These are phyloP conservation scores for Harringtonia aguacate DNA, from an alignment of 2,329 filamentous ascomycete species.

Conservation along the genomic window DNA sequence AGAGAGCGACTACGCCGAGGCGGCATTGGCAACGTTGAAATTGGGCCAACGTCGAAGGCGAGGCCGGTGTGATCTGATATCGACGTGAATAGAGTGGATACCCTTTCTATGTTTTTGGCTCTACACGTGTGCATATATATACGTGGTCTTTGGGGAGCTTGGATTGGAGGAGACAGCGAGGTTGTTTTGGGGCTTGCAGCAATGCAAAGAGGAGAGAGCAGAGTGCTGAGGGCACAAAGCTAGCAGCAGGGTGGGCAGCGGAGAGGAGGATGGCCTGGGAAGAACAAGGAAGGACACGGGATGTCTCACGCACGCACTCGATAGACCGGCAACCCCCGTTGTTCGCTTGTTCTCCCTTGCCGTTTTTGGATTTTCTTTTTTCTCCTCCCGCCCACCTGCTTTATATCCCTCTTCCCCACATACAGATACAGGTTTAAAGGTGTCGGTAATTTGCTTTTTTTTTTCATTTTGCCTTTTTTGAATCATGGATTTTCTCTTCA, in stretches of 20 bases:
- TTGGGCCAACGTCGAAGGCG: background rate
- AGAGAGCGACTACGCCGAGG: background rate
- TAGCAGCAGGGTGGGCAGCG: background rate
- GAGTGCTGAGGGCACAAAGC: background rate
- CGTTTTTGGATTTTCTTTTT: background rate
- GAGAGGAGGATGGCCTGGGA: background rate
- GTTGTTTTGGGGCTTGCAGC: background rate
- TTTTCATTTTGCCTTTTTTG: constrained; percentile 9
- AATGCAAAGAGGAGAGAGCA: too few species aligned
- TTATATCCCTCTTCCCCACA: constrained; percentile 1
- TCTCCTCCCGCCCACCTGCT: background rate
- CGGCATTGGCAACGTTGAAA: background rate
- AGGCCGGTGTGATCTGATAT: background rate
- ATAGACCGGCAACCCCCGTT: background rate
- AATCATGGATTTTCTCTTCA: constrained; percentile 6
- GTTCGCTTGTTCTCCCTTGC: background rate
- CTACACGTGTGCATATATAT: background rate
- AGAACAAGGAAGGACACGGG: background rate
- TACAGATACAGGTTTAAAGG: constrained; percentile 11
- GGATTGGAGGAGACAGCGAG: background rate
- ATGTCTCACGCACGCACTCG: background rate
- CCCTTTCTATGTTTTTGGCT: constrained; percentile 11
- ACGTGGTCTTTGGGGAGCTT: background rate
- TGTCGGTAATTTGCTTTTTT: constrained; percentile 12
- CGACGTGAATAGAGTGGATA: constrained; percentile 13